Percentiles rank a stretch among this genome's conserved stretches.
Conservation (phyloP, 192 early-diverging fungal genomes). For the Linnemannia exigua region DNA sequence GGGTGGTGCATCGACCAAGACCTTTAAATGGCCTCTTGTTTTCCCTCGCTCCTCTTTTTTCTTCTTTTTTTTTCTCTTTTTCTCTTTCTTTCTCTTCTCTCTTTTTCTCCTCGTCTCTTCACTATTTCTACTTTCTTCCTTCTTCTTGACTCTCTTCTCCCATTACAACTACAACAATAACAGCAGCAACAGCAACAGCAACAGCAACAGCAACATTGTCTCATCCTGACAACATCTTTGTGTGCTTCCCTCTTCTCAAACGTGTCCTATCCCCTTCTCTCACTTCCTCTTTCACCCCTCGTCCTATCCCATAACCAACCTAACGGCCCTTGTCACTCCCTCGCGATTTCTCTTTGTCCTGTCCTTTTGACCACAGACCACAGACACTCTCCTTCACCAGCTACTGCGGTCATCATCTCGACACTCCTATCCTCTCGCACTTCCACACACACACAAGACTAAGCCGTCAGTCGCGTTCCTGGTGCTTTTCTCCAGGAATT, state of each 20-base stretch:
- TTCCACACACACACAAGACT: background rate
- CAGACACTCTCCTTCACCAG: background rate
- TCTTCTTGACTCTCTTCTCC: background rate
- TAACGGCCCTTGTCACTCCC: constrained; percentile 4
- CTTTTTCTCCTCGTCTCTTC: background rate
- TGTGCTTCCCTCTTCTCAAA: background rate
- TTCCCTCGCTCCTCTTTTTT: background rate
- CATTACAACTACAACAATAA: background rate
- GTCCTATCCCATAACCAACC: background rate
- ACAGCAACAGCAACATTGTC: background rate
- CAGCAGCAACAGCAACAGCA: too few species aligned
- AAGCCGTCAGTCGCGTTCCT: constrained; percentile 10
- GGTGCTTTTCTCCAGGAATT: background rate
- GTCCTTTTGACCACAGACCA: background rate
- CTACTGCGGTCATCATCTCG: constrained; percentile 10
- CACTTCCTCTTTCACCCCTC: background rate
- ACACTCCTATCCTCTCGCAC: background rate
- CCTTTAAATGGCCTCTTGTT: background rate
- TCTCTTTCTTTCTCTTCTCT: background rate
- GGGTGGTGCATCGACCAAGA: background rate
- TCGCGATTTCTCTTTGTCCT: background rate
- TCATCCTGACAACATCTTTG: background rate
- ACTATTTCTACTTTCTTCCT: background rate
- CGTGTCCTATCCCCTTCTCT: background rate
- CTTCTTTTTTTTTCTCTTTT: background rate